Evolutionary conservation across 768 basidiomycete genomes (phyloP).

Genomic region (Psilocybe azurescens): DNA sequence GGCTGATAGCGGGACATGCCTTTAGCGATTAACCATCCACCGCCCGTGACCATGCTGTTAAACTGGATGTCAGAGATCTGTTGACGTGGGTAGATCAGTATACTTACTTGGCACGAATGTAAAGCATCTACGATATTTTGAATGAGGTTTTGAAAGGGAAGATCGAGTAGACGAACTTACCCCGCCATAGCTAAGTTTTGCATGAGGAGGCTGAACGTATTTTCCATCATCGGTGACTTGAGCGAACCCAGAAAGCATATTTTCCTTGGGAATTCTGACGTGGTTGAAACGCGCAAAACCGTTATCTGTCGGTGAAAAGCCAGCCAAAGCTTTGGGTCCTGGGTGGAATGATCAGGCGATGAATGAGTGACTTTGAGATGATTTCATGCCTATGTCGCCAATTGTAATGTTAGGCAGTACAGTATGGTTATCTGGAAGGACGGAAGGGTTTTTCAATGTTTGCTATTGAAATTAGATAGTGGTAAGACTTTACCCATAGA

Average conservation of each 20-base stretch:
- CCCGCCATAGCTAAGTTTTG: conserved; percentile 78
- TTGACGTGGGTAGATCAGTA: neutral
- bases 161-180: conserved; percentile 43
- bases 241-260: conserved; percentile 81
- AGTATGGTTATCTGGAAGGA: conserved; percentile 57
- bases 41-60: conserved; percentile 64
- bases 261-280: conserved; percentile 66
- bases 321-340: conserved; percentile 66
- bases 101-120: conserved; percentile 67
- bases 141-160: neutral
- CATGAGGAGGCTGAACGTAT: conserved; percentile 72
- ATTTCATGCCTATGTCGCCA: conserved; percentile 66
- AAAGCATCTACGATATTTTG: conserved; percentile 60
- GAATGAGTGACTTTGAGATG: too few relatives aligned
- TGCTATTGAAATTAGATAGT: neutral
- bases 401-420: conserved; percentile 63
- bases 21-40: conserved; percentile 70
- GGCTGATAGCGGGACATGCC: conserved; percentile 38
- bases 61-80: neutral
- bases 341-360: neutral
- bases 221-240: conserved; percentile 66
- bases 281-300: conserved; percentile 72
- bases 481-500: conserved; percentile 53
- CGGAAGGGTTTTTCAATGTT: conserved; percentile 4
- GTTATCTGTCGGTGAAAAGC: conserved; percentile 59